Percentiles rank a stretch among this genome's conserved stretches.
Conservation (phyloP, 805 yeast species). For the Lipomyces chichibuensis region DNA sequence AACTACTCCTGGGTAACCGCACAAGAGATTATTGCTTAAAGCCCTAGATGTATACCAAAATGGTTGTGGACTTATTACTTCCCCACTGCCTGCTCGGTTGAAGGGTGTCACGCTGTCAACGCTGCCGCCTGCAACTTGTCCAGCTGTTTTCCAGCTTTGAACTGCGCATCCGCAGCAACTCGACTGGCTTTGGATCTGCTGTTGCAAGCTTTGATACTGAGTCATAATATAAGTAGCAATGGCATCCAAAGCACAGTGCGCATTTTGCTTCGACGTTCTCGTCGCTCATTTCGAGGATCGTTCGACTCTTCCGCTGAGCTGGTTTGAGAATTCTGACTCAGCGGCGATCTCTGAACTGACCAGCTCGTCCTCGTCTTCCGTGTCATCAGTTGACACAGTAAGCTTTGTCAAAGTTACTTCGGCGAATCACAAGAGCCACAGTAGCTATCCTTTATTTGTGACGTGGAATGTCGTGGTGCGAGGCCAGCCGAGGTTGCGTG, state of each 20-base stretch:
- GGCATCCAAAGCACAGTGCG: constrained; percentile 38
- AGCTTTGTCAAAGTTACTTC: constrained; percentile 4
- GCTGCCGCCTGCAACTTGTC: no score
- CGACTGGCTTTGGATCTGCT: background rate
- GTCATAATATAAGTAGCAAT: constrained; percentile 10
- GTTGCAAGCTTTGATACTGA: background rate
- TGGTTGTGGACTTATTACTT: no score
- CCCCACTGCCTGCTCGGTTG: no score
- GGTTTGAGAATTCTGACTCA: constrained; percentile 18
- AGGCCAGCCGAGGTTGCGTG: constrained; percentile 57
- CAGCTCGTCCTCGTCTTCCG: constrained; percentile 14
- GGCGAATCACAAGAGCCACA: background rate
- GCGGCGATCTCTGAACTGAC: constrained; percentile 1
- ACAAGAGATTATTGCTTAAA: no score
- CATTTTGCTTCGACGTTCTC: constrained; percentile 37
- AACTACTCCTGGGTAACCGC: no score
- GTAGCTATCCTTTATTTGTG: constrained; percentile 68
- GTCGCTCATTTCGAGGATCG: constrained; percentile 26
- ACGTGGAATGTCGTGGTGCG: constrained; percentile 65
- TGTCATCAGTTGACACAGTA: background rate
- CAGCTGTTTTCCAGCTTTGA: background rate
- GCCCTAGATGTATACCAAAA: no score
- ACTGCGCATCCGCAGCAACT: background rate
- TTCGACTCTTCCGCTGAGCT: constrained; percentile 21
- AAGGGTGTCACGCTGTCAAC: no score